Evolutionary conservation across 2,329 filamentous ascomycete species (phyloP), one percentile per base, ranked within the genome.

Genomic region (Penicillium sp.): DNA sequence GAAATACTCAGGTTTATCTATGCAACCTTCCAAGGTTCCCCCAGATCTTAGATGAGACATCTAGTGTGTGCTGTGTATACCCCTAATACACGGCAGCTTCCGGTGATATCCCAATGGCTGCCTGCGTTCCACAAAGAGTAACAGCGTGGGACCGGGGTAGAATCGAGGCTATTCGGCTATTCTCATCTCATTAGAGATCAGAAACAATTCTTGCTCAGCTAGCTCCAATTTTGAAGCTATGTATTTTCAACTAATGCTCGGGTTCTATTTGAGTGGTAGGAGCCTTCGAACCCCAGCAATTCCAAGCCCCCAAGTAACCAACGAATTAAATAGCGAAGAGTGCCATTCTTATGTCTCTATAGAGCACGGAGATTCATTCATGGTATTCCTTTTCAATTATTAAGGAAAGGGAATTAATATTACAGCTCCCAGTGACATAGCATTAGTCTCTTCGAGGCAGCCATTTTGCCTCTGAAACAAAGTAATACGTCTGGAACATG

Each of bases 71-170:
- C 9, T 52, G 6, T 31, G 8, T 40, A 38, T 33, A 23, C 27
- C 4, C 8, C 10, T 31, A 23, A 37, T 29, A 42, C 21, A 37
- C 13, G 29, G n/a, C 17, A 27, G 6, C 31, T 54, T 62, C 55
- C 59, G 57, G 46, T n/a, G 17, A 29, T 33, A 48, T 57, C 61
- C 59, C 19, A 62, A 33, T 66, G 61, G 62, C 9, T 52, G 43
- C 25, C 46, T 54, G 33, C 5, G 64, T 66, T 33, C 42, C 54
- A 66, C 64, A 46, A 40, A 38, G 52, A 23, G 31, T 25, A 42
- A 41, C 27, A 49, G 29, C 41, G 41, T 53, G 40, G 27, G 17
- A 37, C 23, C 21, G 13, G 33, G 37, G 42, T 60, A 49, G 17
- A 53, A 60, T 48, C 25, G 4, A 21, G 52, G 19, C 48, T 21